Base-by-base conservation (phyloP, 257 asterid species). In the Solanum rostratum region DNA sequence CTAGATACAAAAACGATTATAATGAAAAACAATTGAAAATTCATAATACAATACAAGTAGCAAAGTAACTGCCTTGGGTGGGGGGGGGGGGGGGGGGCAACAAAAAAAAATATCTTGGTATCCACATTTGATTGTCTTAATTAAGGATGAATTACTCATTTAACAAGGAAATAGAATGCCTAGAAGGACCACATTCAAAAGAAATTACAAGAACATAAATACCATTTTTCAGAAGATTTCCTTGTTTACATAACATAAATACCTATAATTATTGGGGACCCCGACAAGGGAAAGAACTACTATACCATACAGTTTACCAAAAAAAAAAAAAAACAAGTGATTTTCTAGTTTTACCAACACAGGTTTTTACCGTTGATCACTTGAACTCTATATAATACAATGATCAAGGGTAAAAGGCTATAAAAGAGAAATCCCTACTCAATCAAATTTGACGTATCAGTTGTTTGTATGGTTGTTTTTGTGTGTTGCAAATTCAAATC, bases 401-500 rank as follows among this genome's bases (percentile, higher is more conserved):
- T 66, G 71, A 30, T 55, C 79, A 41, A 53, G 85, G 37, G 10
- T 9, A 78, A 52, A 60, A 71, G 68, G 68, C 33, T 49, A 30
- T 62, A 59, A 18, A 62, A 27, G 43, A 24, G 59, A 57, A 54
- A 14, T 41, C 54, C 83, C 94, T 94, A 93, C n/a, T 92, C 93
- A 84, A 97, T 92, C 74, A 97, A 87, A 84, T 89, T 86, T 43
- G 92, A 78, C 11, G 92, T 91, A 85, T 91, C 94, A 3, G 92
- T 95, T 45, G 98, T 92, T 85, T 89, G 97, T 90, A 94, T 91
- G 13, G 88, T 90, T 81, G 84, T 93, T 90, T 93, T 95, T 49
- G 89, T 29, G 83, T 84, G 90, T 74, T 89, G 93, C 86, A 80
- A 30, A 39, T 87, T 88, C 90, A 89, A 66, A 68, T 90, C 88